These are phyloP conservation scores for Phytophthora rubi DNA, from an alignment of 352 stramenopile genomes.

Conservation along the genomic window DNA sequence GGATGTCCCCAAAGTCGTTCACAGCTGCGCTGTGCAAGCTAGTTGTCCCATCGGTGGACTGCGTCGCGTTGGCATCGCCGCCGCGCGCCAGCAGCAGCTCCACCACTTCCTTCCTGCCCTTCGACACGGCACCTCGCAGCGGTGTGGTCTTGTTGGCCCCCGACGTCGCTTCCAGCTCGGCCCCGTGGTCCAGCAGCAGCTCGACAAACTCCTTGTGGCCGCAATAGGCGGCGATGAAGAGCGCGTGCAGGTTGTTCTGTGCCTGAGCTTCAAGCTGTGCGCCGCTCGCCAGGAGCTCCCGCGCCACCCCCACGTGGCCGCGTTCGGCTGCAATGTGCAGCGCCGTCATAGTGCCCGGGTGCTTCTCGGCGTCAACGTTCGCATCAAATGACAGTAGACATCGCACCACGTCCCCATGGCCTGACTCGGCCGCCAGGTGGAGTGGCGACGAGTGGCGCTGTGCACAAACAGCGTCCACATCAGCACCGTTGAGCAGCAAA, in stretches of 20 bases:
- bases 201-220: conserved; percentile 54
- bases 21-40: conserved; percentile 56
- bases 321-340: conserved; percentile 65
- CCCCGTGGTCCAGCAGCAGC: conserved; percentile 47
- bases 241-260: conserved; percentile 46
- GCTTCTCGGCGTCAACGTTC: conserved; percentile 53
- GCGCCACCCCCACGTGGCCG: conserved; percentile 46
- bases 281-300: conserved; percentile 49
- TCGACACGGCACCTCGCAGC: conserved; percentile 53
- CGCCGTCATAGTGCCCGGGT: conserved; percentile 49
- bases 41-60: conserved; percentile 50
- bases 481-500: conserved; percentile 55
- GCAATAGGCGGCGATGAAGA: conserved; percentile 61
- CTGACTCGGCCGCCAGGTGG: conserved; percentile 58
- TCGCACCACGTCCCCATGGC: conserved; percentile 57
- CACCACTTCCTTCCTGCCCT: conserved; percentile 45
- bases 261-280: conserved; percentile 51
- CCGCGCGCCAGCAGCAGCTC: conserved; percentile 47
- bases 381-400: conserved; percentile 60
- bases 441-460: conserved; percentile 45
- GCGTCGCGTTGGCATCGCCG: conserved; percentile 48
- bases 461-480: conserved; percentile 52
- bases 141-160: conserved; percentile 54
- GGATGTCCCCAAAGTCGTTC: conserved; percentile 46
- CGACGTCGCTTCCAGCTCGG: conserved; percentile 48